Base-by-base conservation (phyloP, 106 monocot species). In the Acanthochlamys bracteata region DNA sequence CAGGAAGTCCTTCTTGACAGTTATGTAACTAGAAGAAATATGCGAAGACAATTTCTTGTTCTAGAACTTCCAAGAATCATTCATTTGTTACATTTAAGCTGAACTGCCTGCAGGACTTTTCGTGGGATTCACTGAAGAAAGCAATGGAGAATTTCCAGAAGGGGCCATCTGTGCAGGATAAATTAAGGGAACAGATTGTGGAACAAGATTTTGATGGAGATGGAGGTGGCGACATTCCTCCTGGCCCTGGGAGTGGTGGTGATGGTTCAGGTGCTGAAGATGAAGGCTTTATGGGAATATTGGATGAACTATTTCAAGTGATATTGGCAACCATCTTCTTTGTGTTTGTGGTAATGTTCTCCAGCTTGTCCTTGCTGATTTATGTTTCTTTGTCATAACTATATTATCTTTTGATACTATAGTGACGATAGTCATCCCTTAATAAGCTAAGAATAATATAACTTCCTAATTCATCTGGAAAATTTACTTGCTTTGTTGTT, bases 291-390 rank as follows among this genome's bases (percentile, higher is more conserved):
- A 53, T 62, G 40, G 83, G 62, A 59, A 61, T 65, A 54, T 64
- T 76, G 15, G 80, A 83, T 69, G 86, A 87, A 66, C 10, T 68
- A 1, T 21, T 83, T 11, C 83, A 87, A 77, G 83, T 87, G 45
- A 41, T 80, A 63, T 65, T 87, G 25, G 86, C 86, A n/a, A 79
- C 79, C 2, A 25, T 77, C 42, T 79, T 59, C 25, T 79, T 87
- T 53, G 68, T 87, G 20, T 77, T 74, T 74, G 55, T 87, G 83
- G 86, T 87, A 79, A 68, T 71, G 39, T 13, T 61, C 19, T 10
- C n/a, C n/a, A n/a, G n/a, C n/a, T n/a, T n/a, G n/a, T n/a, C n/a
- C n/a, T 40, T 24, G 52, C 14, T 41, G 42, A 54, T 51, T 61
- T 61, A 13, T 33, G 19, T 61, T 61, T 61, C 43, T 8, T 43